These are phyloP conservation scores for Nelumbo lutea DNA, from an alignment of 164 flowering plant species.

Conservation along the genomic window DNA sequence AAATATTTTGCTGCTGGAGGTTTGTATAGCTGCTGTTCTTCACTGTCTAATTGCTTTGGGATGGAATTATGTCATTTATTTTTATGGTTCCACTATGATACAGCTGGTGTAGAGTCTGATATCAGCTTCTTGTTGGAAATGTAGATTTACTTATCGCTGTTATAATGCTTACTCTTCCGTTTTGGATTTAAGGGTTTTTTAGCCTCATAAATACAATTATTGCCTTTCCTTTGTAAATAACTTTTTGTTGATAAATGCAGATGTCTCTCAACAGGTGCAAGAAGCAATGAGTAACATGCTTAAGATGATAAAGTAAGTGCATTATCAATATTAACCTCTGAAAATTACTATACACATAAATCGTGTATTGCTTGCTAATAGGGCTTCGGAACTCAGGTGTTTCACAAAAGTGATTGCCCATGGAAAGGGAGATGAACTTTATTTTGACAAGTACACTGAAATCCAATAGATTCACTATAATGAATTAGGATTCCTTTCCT, in stretches of 20 bases:
- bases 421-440: background rate
- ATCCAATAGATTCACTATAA: background rate
- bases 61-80: background rate
- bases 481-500: background rate
- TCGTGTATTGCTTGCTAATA: background rate
- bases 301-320: slow-evolving; percentile 51
- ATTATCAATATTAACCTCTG: slow-evolving; percentile 1
- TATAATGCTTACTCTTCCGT: background rate
- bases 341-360: background rate
- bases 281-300: slow-evolving; percentile 67
- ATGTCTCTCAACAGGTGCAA: slow-evolving; percentile 56
- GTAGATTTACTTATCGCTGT: background rate
- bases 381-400: background rate
- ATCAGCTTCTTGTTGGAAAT: background rate
- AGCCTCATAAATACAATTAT: background rate
- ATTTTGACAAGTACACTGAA: background rate
- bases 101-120: background rate
- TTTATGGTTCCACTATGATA: background rate
- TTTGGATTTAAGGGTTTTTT: background rate
- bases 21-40: background rate
- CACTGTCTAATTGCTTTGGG: too few species aligned
- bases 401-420: background rate
- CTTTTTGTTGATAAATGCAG: slow-evolving; percentile 29
- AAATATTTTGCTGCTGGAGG: background rate
- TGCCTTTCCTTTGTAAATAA: background rate